phyloP scores from a whole-genome alignment of 805 yeast species.

The Lachancea lanzarotensis region DNA sequence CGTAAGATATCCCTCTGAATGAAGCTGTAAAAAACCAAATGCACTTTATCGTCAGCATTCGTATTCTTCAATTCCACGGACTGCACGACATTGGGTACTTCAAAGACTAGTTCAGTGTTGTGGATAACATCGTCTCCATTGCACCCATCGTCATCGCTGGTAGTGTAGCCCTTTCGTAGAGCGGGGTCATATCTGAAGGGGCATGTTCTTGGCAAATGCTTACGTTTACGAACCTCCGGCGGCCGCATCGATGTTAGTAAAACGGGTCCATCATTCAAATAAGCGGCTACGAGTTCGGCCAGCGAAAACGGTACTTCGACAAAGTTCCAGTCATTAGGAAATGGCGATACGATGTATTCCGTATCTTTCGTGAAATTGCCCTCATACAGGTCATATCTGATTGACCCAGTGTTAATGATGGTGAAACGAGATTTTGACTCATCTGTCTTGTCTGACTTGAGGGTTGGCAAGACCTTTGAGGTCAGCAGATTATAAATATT shows the following conservation, averaged over 20 bases:
- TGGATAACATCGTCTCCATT: conserved; percentile 85
- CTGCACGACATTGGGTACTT: conserved; percentile 75
- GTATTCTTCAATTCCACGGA: conserved; percentile 22
- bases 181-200: conserved; percentile 23
- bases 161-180: conserved; percentile 64
- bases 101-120: conserved; percentile 48
- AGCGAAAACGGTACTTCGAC: conserved; percentile 51
- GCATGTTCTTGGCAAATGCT: conserved; percentile 10
- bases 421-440: conserved; percentile 41
- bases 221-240: conserved; percentile 1
- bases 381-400: conserved; percentile 76
- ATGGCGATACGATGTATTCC: conserved; percentile 79
- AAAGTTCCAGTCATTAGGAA: conserved; percentile 70
- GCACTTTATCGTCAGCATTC: conserved; percentile 37
- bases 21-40: conserved; percentile 75
- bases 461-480: conserved; percentile 44
- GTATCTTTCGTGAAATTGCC: conserved; percentile 81
- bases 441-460: conserved; percentile 23
- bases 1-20: conserved; percentile 46
- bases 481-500: conserved; percentile 58
- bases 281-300: conserved; percentile 48
- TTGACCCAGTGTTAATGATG: conserved; percentile 78
- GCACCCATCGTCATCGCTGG: conserved; percentile 76
- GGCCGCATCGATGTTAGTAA: conserved; percentile 23
- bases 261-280: conserved; percentile 52